Evolutionary conservation across 2,329 filamentous ascomycete species (phyloP), one percentile per base, ranked within the genome.

Genomic region (Penicillium sp.): DNA sequence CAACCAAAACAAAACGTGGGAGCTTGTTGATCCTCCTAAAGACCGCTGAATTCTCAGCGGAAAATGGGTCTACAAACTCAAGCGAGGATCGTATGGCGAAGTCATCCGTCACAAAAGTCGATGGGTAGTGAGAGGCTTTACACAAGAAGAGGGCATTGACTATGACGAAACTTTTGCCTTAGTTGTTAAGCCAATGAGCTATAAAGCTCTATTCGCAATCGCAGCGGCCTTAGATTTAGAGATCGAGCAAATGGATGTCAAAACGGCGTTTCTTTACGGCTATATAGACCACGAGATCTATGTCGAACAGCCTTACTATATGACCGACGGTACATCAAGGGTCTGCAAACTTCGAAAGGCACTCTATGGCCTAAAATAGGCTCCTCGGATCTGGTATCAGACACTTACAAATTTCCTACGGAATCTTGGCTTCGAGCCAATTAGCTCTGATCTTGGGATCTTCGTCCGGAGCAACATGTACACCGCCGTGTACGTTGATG

Each of bases 211-310:
- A 11, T 70, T 73, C 34, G 62, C 64, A 40, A 58, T 58, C 23
- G 56, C 16, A 5, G 56, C 56, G 19, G 51, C 59, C 7, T 43
- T 62, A 3, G 62, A 64, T 41, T 50, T 61, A 1, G 55, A 70
- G 41, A 67, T 69, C 38, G 50, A 71, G 38, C 61, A 73, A 58
- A 70, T 73, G 55, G 66, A 73, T 54, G 64, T 72, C 34, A 68
- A 68, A 52, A 72, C 67, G 1, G 60, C 58, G 5, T 65, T 64
- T 34, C 38, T 65, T 1, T 62, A 65, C 38, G 51, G 60, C 29
- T 68, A 53, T 16, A 59, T 55, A 33, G 55, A 55, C 47, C 33
- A 55, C 27, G 44, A 56, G 41, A 53, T 59, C 53, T 59, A 56
- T 34, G 53, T 59, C 44, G 57, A 59, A 53, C 49, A 56, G 33